Percentiles rank a stretch among this genome's conserved stretches.
These are phyloP conservation scores for Daedaleopsis sinensis DNA, from an alignment of 768 basidiomycete genomes.

Conservation along the genomic window DNA sequence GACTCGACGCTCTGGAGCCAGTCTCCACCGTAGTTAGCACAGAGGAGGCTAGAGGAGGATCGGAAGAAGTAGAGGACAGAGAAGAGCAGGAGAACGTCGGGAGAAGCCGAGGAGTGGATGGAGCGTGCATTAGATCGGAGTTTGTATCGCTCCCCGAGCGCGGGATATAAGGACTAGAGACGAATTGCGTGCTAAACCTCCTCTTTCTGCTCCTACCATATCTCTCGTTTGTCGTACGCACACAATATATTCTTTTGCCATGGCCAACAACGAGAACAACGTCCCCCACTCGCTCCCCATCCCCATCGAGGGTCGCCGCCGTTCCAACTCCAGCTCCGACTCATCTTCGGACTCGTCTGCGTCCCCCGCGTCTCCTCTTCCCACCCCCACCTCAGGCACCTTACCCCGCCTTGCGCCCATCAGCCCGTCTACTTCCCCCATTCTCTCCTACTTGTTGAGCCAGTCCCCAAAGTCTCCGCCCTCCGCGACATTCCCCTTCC, in stretches of 20 bases:
- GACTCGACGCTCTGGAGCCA: not conserved
- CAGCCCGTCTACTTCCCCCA: constrained; percentile 68
- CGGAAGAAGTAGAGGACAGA: no score
- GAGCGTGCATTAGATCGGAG: constrained; percentile 21
- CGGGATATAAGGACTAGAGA: constrained; percentile 10
- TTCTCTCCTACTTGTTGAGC: constrained; percentile 67
- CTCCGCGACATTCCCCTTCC: constrained; percentile 61
- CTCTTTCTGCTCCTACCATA: constrained; percentile 2
- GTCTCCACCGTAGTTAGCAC: not conserved
- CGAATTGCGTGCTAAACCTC: not conserved
- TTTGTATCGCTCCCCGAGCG: constrained; percentile 7
- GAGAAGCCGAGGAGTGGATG: not conserved
- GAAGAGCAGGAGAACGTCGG: constrained; percentile 15
- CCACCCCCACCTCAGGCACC: constrained; percentile 50
- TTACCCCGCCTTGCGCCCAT: constrained; percentile 48
- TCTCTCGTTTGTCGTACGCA: constrained; percentile 2
- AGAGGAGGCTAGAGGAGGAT: no score
- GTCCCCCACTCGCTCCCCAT: constrained; percentile 68
- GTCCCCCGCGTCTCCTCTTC: constrained; percentile 48
- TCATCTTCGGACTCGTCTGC: not conserved
- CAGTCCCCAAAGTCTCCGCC: constrained; percentile 51
- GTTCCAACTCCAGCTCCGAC: constrained; percentile 54
- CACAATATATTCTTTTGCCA: constrained; percentile 10
- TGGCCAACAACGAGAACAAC: constrained; percentile 30
- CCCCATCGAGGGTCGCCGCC: constrained; percentile 55